Conservation (phyloP, 148 eudicot species). For the Vaccinium darrowii region DNA sequence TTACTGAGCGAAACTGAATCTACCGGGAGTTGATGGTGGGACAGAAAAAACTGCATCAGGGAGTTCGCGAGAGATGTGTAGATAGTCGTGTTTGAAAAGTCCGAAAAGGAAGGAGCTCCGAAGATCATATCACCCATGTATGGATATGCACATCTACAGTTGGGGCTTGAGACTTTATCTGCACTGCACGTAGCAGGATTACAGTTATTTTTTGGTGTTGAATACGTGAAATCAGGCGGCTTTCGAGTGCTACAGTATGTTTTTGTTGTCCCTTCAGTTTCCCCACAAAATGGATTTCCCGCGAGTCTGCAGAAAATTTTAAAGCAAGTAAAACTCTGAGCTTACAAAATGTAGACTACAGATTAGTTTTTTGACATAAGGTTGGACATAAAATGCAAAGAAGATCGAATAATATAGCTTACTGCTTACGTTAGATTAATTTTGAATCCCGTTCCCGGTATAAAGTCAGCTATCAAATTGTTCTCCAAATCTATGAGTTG, state of each 20-base stretch:
- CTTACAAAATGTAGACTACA: not conserved
- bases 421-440: conserved; percentile 34
- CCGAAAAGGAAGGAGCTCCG: conserved; percentile 8
- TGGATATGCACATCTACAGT: not conserved
- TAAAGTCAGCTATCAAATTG: conserved; percentile 34
- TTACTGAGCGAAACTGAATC: not conserved
- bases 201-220: not conserved
- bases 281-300: conserved; percentile 51
- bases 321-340: not conserved
- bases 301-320: conserved; percentile 46
- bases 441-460: conserved; percentile 14
- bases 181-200: not conserved
- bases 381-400: not conserved
- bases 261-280: conserved; percentile 1
- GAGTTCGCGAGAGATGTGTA: not conserved
- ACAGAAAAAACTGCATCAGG: not conserved
- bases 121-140: not conserved
- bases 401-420: conserved; percentile 18
- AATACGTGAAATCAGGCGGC: not conserved
- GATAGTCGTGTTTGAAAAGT: not conserved
- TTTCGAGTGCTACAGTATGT: conserved; percentile 13
- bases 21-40: not conserved
- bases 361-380: not conserved
- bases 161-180: not conserved
- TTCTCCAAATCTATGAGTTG: conserved; percentile 44